Base-by-base conservation (phyloP, 169 alveolate species). In the Toxoplasma gondii region DNA sequence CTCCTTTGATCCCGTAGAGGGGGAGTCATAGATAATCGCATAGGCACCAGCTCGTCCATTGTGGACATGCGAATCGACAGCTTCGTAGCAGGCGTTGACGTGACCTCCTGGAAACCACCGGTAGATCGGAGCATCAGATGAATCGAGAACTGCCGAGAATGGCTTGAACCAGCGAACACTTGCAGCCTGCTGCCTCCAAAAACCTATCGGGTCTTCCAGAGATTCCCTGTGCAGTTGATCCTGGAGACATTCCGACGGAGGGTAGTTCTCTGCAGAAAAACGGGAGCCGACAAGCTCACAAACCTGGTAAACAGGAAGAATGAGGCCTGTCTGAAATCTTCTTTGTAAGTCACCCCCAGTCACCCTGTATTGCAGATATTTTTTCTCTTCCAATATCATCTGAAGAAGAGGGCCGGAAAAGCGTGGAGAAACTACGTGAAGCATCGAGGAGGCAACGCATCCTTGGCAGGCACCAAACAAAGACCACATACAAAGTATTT, bases 11-110 rank as follows among this genome's bases (percentile, higher is more conserved):
- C 96, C 93, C 54, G 98, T 98, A 69, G 96, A 97, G 88, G 98
- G 99, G 7, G 98, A 97, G 91, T 98, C 99, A 97, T 97, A 97
- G 88, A 97, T 95, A 39, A 98, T 95, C 88, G 99, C 99, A 43
- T 91, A 91, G 44, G 95, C 88, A 44, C 96, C 94, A 7, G 98
- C 99, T 84, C 96, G 93, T 31, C 91, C 93, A 70, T 96, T 98
- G 64, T 93, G 95, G 0, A 97, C 98, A 98, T 98, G 98, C 74
- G 98, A 94, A 91, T 98, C 99, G 39, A 93, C 93, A 31, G 91
- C 86, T 43, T 93, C 86, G 44, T 84, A 49, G 70, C 93, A 84
- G 49, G 93, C 88, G 44, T 93, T 93, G n/a, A 93, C 81, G 58
- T 84, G 82, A 27, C 94, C 94, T 34, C 90, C 90, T 0, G 83